phyloP scores from a whole-genome alignment of 1,284 basidiomycete genomes.

The Thecaphora frezii region DNA sequence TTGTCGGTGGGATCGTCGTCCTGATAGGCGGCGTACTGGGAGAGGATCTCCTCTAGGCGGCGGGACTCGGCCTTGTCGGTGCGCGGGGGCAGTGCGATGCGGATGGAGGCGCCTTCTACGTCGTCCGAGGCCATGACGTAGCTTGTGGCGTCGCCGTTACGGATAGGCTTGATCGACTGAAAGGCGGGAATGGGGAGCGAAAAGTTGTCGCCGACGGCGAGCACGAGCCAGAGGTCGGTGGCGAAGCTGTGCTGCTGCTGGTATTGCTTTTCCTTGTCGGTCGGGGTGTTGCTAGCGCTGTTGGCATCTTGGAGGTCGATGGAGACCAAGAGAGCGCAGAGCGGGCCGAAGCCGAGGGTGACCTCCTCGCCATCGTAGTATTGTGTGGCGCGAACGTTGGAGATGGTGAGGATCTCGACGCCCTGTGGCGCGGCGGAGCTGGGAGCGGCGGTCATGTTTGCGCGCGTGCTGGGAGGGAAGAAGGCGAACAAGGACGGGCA shows the following conservation, averaged over 20 bases:
- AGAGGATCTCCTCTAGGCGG: conserved; percentile 39
- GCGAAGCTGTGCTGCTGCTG: conserved; percentile 8
- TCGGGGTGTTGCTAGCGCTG: not conserved
- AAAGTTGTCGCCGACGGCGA: conserved; percentile 33
- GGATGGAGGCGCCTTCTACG: conserved; percentile 37
- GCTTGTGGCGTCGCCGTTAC: conserved; percentile 7
- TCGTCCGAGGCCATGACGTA: conserved; percentile 40
- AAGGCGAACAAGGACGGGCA: conserved; percentile 2
- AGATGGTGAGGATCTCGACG: conserved; percentile 24
- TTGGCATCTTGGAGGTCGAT: conserved; percentile 23
- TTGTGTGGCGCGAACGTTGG: conserved; percentile 26
- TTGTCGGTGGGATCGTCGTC: conserved; percentile 27
- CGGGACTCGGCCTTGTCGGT: conserved; percentile 9
- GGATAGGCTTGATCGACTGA: conserved; percentile 28
- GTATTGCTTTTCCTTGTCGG: not conserved
- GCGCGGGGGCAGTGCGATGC: conserved; percentile 17
- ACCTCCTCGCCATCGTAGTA: conserved; percentile 36
- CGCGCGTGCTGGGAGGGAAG: conserved; percentile 1
- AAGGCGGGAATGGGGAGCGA: conserved; percentile 31
- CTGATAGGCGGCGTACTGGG: conserved; percentile 43
- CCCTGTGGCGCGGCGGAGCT: conserved; percentile 10
- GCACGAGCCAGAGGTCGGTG: conserved; percentile 41
- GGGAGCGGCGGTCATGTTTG: no score
- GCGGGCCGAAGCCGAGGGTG: conserved; percentile 20
- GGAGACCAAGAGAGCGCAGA: conserved; percentile 31